Evolutionary conservation across 208 protist species (phyloP), one percentile per base, ranked within the genome.

Genomic region (Balamuthia mandrillaris): DNA sequence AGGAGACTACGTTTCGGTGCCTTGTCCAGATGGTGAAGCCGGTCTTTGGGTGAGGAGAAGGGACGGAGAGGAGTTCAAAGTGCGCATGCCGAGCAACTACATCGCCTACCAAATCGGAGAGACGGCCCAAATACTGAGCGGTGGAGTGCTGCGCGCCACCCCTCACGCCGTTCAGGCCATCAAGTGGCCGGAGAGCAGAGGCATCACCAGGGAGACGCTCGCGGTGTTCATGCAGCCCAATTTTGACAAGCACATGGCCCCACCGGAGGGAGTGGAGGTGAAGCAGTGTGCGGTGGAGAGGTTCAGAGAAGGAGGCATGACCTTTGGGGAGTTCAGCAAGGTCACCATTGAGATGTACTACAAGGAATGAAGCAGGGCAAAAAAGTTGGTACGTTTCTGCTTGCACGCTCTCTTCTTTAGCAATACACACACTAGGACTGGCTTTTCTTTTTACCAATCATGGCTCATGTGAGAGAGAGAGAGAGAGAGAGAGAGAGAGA

Each of bases 191-290:
- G 84, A 87, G 56, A 49, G 33, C 18, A 33, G 52, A 9, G 33
- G 78, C 51, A 54, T 92, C 54, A 77, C 44, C 47, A 70, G 91
- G 60, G 82, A 83, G 37, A 91, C 90, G 4, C 88, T 93, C 35
- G 91, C 91, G 44, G 91, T 93, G 12, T 94, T 94, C 63, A 94
- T 94, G 91, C 85, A 94, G 86, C 91, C 91, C 45, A 61, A 85
- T 3, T 86, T 54, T n/a, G 68, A 77, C 54, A 72, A 87, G 0
- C 29, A 60, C 9, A 83, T 94, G 44, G 82, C 81, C 24, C 45
- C 86, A 51, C 91, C 91, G n/a, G n/a, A n/a, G n/a, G n/a, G n/a
- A n/a, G n/a, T n/a, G n/a, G n/a, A n/a, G n/a, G n/a, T n/a, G n/a
- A n/a, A n/a, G n/a, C n/a, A n/a, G n/a, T n/a, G n/a, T n/a, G n/a